phyloP scores from a whole-genome alignment of 768 basidiomycete species.

The Boletus subparvulus region DNA sequence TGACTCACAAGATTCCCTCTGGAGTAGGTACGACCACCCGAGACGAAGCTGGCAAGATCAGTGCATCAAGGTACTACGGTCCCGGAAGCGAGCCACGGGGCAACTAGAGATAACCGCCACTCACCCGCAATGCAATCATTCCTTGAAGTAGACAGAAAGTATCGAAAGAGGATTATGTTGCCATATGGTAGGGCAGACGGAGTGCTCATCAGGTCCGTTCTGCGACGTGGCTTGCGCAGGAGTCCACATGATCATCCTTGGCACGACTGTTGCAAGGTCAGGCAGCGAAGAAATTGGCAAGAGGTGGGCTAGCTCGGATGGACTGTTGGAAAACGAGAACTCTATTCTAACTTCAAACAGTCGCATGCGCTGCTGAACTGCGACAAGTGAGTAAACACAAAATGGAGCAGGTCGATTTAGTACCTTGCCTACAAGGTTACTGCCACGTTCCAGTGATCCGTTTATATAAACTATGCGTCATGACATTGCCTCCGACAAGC shows the following conservation, averaged over 20 bases:
- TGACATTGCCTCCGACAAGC: background rate
- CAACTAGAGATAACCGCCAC: background rate
- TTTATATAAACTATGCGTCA: background rate
- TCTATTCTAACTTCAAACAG: background rate
- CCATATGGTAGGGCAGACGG: conserved; percentile 1
- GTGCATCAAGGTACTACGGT: conserved; percentile 1
- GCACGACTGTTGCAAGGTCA: background rate
- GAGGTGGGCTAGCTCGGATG: background rate
- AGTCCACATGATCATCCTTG: background rate
- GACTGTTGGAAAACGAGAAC: background rate
- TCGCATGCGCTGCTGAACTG: no score
- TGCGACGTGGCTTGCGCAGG: background rate
- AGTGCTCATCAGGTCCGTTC: background rate
- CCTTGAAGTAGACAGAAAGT: background rate
- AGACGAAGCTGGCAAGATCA: background rate
- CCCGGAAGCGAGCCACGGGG: background rate
- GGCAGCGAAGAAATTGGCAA: background rate
- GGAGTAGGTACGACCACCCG: background rate
- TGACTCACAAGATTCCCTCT: conserved; percentile 1
- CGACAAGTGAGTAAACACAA: background rate
- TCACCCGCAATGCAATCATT: background rate
- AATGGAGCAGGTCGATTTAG: no score
- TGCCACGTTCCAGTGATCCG: no score
- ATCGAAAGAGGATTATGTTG: background rate
- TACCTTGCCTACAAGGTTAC: no score